phyloP scores from a whole-genome alignment of 768 basidiomycete genomes.

The Cystofilobasidium bisporidii region DNA sequence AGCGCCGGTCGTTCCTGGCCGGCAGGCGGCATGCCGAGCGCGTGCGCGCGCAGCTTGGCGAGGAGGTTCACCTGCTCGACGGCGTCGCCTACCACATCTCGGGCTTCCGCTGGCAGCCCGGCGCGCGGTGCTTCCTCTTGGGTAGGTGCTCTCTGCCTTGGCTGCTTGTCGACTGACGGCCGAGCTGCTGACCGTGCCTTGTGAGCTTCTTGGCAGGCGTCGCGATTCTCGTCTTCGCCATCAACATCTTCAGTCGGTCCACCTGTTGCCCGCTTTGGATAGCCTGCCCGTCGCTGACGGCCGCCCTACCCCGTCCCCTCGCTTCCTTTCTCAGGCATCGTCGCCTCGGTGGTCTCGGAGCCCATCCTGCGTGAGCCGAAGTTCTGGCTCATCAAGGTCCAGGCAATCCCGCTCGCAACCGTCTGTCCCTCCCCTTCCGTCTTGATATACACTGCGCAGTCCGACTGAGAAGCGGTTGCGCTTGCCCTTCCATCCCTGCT shows the following conservation, averaged over 20 bases:
- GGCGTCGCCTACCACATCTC: neutral
- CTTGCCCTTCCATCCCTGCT: neutral
- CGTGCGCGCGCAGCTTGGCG: neutral
- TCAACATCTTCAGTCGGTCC: conserved; percentile 27
- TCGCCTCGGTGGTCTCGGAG: conserved; percentile 6
- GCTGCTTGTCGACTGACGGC: no score
- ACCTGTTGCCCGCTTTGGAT: neutral
- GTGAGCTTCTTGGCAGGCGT: neutral
- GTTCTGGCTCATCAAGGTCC: conserved; percentile 24
- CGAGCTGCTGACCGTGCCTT: no score
- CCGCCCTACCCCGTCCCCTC: neutral
- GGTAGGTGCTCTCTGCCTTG: conserved; percentile 12
- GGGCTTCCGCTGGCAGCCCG: conserved; percentile 8
- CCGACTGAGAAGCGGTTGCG: neutral
- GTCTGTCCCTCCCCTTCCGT: neutral
- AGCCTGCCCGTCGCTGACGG: neutral
- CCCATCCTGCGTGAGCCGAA: conserved; percentile 19
- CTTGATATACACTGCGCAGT: neutral
- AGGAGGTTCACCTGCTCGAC: conserved; percentile 1
- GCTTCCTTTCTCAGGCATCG: neutral
- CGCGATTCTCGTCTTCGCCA: conserved; percentile 12
- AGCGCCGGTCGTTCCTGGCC: neutral
- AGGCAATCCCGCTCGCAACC: neutral
- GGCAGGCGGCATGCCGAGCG: neutral
- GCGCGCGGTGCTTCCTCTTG: neutral